These are phyloP conservation scores for Trichosporon asahii DNA, from an alignment of 1,284 basidiomycete genomes.

Conservation along the genomic window DNA sequence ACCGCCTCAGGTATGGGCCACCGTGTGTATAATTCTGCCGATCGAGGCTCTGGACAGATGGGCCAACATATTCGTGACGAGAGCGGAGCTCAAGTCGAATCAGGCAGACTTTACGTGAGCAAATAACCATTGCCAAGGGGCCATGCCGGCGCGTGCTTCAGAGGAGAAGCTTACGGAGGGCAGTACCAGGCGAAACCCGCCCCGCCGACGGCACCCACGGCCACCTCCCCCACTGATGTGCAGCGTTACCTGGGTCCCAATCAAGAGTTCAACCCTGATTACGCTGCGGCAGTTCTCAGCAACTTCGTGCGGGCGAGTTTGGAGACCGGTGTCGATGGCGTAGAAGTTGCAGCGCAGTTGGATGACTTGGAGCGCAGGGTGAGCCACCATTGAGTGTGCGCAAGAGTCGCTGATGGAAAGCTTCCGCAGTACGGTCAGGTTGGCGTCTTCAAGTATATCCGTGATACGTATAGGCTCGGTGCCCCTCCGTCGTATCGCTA, in stretches of 20 bases:
- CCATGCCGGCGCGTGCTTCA: background rate
- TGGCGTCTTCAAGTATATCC: background rate
- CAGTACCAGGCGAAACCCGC: slow-evolving; percentile 19
- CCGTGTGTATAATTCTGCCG: slow-evolving; percentile 17
- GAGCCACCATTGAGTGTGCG: background rate
- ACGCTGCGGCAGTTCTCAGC: slow-evolving; percentile 16
- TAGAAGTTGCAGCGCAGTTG: background rate
- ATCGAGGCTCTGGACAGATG: slow-evolving; percentile 10
- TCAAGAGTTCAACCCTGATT: slow-evolving; percentile 19
- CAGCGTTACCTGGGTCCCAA: slow-evolving; percentile 16
- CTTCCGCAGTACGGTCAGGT: background rate
- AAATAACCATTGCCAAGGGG: background rate
- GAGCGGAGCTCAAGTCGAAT: background rate
- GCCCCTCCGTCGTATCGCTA: background rate
- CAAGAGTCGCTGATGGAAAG: background rate
- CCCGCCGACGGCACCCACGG: slow-evolving; percentile 11
- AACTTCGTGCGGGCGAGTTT: slow-evolving; percentile 12
- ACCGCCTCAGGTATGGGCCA: slow-evolving; percentile 16
- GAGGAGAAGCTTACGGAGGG: background rate
- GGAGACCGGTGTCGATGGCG: background rate
- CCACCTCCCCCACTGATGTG: slow-evolving; percentile 13
- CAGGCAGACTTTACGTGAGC: slow-evolving; percentile 9
- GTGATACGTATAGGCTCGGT: background rate
- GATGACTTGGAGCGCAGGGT: background rate
- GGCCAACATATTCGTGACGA: background rate